Evolutionary conservation across 2,329 filamentous ascomycete genomes (phyloP).

Genomic region (Fusarium sp.): DNA sequence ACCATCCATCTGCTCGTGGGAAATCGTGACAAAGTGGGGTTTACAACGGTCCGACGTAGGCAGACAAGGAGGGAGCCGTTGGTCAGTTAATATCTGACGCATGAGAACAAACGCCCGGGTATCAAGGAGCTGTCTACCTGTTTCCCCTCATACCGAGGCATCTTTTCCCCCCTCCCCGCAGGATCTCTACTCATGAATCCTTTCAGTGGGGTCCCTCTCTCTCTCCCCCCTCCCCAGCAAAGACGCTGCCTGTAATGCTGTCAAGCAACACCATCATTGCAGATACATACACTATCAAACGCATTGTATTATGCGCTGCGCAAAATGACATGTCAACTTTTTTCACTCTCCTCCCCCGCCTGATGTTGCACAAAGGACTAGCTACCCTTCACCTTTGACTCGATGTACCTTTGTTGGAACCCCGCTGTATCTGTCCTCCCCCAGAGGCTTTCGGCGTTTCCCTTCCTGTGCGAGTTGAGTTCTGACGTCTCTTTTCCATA

Average conservation of each 20-base stretch:
- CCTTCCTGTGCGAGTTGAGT: conserved; percentile 2
- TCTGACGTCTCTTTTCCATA: neutral
- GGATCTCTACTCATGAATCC: neutral
- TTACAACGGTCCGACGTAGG: neutral
- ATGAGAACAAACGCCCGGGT: neutral
- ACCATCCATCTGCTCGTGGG: neutral
- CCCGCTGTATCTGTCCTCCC: conserved; percentile 18
- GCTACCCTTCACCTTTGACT: neutral
- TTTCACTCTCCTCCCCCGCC: neutral
- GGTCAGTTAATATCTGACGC: neutral
- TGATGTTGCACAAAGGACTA: conserved; percentile 1
- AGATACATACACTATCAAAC: conserved; percentile 1
- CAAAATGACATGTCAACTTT: conserved; percentile 12
- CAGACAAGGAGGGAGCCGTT: neutral
- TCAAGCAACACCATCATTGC: conserved; percentile 6
- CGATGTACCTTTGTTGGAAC: neutral
- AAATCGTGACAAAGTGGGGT: neutral
- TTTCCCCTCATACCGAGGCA: neutral
- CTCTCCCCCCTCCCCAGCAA: neutral
- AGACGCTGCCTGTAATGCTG: neutral
- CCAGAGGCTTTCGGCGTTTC: neutral
- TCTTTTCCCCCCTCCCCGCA: neutral
- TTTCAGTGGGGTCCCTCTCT: neutral
- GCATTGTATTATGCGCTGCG: neutral
- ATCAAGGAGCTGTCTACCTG: neutral